Evolutionary conservation across 805 yeast species (phyloP).

Genomic region (Wickerhamiella nectarea): DNA sequence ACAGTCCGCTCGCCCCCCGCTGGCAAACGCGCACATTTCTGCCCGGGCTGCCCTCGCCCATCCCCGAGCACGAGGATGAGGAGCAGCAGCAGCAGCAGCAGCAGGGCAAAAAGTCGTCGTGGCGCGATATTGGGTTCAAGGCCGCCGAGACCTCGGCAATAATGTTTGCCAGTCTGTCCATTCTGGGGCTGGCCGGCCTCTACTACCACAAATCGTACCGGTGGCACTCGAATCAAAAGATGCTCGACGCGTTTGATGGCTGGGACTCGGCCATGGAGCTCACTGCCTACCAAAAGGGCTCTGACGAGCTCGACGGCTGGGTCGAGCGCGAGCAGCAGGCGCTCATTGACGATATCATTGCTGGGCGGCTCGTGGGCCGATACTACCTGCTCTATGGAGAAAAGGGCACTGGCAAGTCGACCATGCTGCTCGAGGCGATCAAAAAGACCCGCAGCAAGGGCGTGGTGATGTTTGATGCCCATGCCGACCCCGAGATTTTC

Average conservation of each 20-base stretch:
- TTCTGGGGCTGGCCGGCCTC: constrained; percentile 61
- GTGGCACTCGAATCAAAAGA: constrained; percentile 46
- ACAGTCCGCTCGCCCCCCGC: background rate
- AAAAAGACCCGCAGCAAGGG: constrained; percentile 46
- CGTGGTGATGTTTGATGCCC: constrained; percentile 66
- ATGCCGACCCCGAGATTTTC: constrained; percentile 73
- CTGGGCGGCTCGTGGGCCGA: constrained; percentile 52
- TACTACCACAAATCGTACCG: constrained; percentile 52
- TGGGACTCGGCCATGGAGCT: constrained; percentile 55
- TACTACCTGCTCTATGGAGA: constrained; percentile 67
- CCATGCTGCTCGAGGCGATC: constrained; percentile 59
- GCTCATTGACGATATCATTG: constrained; percentile 47
- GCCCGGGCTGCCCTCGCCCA: constrained; percentile 1
- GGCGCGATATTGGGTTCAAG: constrained; percentile 13
- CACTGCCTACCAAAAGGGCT: constrained; percentile 33
- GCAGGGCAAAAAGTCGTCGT: background rate
- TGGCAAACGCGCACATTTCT: background rate
- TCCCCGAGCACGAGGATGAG: constrained; percentile 1
- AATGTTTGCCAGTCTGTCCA: constrained; percentile 52
- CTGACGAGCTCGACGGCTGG: constrained; percentile 34
- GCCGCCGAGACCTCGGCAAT: constrained; percentile 51
- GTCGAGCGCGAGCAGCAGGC: constrained; percentile 57
- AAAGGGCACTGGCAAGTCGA: constrained; percentile 77
- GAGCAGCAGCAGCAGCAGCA: background rate
- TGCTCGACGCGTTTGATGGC: constrained; percentile 49